Percentiles rank a stretch among this genome's conserved stretches.
Conservation (phyloP, 2,329 filamentous ascomycete genomes). For the Corinectria fuckeliana region DNA sequence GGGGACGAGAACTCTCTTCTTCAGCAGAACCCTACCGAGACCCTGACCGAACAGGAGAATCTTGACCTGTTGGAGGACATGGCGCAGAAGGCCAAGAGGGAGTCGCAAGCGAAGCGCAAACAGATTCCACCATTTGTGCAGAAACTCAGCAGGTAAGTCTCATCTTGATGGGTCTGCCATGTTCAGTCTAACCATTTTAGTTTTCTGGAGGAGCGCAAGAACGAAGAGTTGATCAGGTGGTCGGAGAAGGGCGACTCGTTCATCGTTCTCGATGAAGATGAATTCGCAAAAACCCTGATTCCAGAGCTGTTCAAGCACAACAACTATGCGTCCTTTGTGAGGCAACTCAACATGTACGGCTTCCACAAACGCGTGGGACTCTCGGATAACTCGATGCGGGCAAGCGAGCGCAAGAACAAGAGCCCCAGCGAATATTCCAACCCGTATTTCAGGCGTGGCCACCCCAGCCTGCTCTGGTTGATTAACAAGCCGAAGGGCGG, state of each 20-base stretch:
- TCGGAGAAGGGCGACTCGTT: constrained; percentile 96
- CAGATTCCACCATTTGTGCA: constrained; percentile 98
- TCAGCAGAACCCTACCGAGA: constrained; percentile 45
- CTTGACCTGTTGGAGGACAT: constrained; percentile 81
- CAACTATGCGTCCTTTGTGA: constrained; percentile 96
- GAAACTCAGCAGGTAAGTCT: constrained; percentile 88
- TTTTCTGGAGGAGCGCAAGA: constrained; percentile 91
- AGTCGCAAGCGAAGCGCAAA: constrained; percentile 88
- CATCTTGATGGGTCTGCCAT: not conserved
- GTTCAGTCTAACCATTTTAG: constrained; percentile 46
- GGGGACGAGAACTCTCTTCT: constrained; percentile 51
- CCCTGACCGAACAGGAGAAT: constrained; percentile 65
- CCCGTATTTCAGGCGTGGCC: constrained; percentile 91
- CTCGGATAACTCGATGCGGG: constrained; percentile 96
- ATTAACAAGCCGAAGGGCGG: constrained; percentile 93
- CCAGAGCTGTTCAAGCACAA: constrained; percentile 99
- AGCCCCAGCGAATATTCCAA: constrained; percentile 98
- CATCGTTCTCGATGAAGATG: constrained; percentile 94
- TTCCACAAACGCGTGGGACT: constrained; percentile 96
- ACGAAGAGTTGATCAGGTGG: constrained; percentile 95
- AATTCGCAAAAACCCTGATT: constrained; percentile 96
- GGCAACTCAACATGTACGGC: constrained; percentile 95
- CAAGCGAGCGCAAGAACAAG: constrained; percentile 96
- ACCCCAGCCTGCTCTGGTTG: constrained; percentile 91
- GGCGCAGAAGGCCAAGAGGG: constrained; percentile 82